Conservation (phyloP, 1,139 yeast genomes). For the Blastobotrys proliferans region DNA sequence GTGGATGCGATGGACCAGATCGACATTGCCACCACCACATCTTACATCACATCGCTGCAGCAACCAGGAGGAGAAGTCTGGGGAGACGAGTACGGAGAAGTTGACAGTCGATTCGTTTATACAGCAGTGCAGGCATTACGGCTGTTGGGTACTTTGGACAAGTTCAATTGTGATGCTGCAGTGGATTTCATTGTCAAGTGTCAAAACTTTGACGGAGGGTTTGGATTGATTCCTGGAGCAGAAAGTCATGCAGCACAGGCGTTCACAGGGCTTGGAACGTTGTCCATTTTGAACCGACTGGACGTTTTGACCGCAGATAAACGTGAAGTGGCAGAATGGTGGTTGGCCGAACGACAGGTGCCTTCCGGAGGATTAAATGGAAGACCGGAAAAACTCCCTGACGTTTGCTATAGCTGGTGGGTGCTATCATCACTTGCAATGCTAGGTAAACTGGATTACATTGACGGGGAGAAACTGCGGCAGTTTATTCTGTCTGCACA, state of each 20-base stretch:
- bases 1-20: slow-evolving; percentile 52
- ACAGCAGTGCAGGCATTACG: slow-evolving; percentile 73
- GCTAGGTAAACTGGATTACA: slow-evolving; percentile 65
- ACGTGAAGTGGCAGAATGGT: slow-evolving; percentile 56
- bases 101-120: slow-evolving; percentile 86
- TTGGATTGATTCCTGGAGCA: slow-evolving; percentile 90
- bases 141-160: slow-evolving; percentile 60
- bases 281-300: slow-evolving; percentile 64
- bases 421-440: slow-evolving; percentile 76
- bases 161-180: slow-evolving; percentile 59
- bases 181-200: slow-evolving; percentile 63
- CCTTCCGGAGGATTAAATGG: slow-evolving; percentile 92
- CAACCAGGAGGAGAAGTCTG: slow-evolving; percentile 76
- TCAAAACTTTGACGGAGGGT: slow-evolving; percentile 92
- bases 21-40: slow-evolving; percentile 38
- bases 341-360: slow-evolving; percentile 93
- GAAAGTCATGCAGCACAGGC: slow-evolving; percentile 95
- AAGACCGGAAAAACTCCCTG: slow-evolving; percentile 93
- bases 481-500: slow-evolving; percentile 72
- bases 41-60: slow-evolving; percentile 58
- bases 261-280: slow-evolving; percentile 77
- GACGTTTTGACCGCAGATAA: slow-evolving; percentile 48
- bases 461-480: slow-evolving; percentile 57
- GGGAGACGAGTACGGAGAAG: slow-evolving; percentile 89
- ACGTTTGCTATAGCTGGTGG: slow-evolving; percentile 99